Evolutionary conservation across 2,329 filamentous ascomycete species (phyloP).

Genomic region (Blastomyces silverae): DNA sequence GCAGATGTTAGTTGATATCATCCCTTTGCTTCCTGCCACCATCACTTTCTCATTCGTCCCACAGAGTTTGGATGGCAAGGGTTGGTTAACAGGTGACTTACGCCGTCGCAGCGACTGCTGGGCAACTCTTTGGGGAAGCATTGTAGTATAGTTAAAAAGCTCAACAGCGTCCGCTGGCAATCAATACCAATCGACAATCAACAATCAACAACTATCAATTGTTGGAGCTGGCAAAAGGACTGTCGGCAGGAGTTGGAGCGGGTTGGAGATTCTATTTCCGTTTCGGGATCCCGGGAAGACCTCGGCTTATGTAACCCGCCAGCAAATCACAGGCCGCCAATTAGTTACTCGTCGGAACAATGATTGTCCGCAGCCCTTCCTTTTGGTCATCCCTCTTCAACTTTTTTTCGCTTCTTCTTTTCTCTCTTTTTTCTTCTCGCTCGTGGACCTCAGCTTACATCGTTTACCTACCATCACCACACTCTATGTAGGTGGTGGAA

Average conservation of each 20-base stretch:
- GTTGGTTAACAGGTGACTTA: slow-evolving; percentile 30
- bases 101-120: slow-evolving; percentile 45
- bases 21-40: neutral
- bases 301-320: slow-evolving; percentile 38
- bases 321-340: slow-evolving; percentile 32
- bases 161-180: neutral
- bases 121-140: slow-evolving; percentile 45
- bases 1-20: slow-evolving; percentile 22
- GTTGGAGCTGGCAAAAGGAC: neutral
- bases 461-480: slow-evolving; percentile 27
- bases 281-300: slow-evolving; percentile 37
- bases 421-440: slow-evolving; percentile 25
- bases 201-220: neutral
- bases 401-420: slow-evolving; percentile 17
- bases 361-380: slow-evolving; percentile 28
- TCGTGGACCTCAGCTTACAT: slow-evolving; percentile 39
- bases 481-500: slow-evolving; percentile 13
- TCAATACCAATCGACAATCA: neutral
- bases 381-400: neutral
- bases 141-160: slow-evolving; percentile 25
- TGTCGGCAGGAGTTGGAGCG: neutral
- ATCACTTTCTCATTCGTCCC: neutral
- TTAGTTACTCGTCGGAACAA: slow-evolving; percentile 34
- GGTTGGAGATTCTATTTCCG: slow-evolving; percentile 20
- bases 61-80: neutral